Percentiles rank a stretch among this genome's conserved stretches.
Evolutionary conservation across 2,329 filamentous ascomycete genomes (phyloP).

Genomic region (Rutstroemia sp.): DNA sequence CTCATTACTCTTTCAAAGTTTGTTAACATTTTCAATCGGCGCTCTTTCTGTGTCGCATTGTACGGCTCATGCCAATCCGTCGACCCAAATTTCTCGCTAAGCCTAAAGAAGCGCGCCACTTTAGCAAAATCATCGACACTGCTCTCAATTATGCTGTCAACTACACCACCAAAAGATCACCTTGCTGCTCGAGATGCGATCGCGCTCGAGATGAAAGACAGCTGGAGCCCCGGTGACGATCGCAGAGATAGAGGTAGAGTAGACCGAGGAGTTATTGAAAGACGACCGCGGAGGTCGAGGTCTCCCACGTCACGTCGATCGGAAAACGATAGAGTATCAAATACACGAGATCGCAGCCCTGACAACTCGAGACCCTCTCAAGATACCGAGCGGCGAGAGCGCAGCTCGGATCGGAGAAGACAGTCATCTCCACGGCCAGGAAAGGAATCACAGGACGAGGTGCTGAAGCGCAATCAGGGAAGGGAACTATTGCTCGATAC

Average conservation of each 20-base stretch:
- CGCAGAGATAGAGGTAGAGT: conserved; percentile 36
- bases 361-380: conserved; percentile 24
- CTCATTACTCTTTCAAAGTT: background rate
- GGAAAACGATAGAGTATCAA: conserved; percentile 28
- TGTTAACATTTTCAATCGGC: background rate
- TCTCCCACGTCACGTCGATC: conserved; percentile 30
- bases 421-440: conserved; percentile 25
- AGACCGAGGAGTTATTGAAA: conserved; percentile 30
- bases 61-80: conserved; percentile 10
- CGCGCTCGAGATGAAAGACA: conserved; percentile 34
- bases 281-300: conserved; percentile 29
- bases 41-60: conserved; percentile 7
- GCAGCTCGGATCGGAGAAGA: conserved; percentile 26
- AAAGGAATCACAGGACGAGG: conserved; percentile 26
- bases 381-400: conserved; percentile 25
- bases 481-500: conserved; percentile 29
- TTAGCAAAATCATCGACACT: conserved; percentile 12
- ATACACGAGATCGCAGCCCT: conserved; percentile 25
- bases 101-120: conserved; percentile 11
- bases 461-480: conserved; percentile 30
- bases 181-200: conserved; percentile 28
- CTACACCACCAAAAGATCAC: conserved; percentile 8
- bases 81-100: conserved; percentile 11
- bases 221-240: conserved; percentile 34
- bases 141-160: conserved; percentile 6